phyloP scores from a whole-genome alignment of 1,284 basidiomycete genomes.

The Sphagnurus paluster region DNA sequence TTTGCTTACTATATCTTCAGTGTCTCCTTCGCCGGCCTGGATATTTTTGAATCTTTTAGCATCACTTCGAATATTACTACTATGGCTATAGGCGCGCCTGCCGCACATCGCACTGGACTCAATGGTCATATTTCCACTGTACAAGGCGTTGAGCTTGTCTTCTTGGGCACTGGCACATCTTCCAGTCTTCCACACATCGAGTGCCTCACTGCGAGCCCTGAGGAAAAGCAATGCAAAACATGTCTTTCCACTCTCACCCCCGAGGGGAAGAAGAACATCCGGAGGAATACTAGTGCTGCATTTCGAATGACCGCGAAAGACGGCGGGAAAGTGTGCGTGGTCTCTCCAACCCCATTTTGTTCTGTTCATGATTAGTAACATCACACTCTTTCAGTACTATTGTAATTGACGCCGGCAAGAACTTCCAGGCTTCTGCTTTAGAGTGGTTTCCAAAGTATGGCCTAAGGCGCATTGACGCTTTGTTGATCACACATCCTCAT shows the following conservation, averaged over 20 bases:
- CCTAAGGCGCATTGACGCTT: constrained; percentile 72
- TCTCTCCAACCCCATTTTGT: constrained; percentile 4
- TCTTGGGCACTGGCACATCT: constrained; percentile 77
- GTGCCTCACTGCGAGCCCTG: constrained; percentile 61
- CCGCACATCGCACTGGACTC: neutral
- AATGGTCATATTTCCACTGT: constrained; percentile 15
- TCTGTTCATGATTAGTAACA: neutral
- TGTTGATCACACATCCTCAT: constrained; percentile 79
- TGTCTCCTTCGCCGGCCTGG: neutral
- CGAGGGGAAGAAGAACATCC: constrained; percentile 71
- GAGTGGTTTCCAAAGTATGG: constrained; percentile 82
- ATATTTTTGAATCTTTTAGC: neutral
- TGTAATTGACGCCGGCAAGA: constrained; percentile 82
- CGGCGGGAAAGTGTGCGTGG: constrained; percentile 53
- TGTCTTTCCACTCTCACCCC: constrained; percentile 66
- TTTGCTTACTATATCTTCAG: neutral
- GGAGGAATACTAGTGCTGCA: constrained; percentile 74
- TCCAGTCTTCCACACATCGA: constrained; percentile 64
- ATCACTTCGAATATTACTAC: neutral
- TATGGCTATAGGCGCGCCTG: constrained; percentile 15
- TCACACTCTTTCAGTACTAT: constrained; percentile 49
- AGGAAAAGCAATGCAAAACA: constrained; percentile 52
- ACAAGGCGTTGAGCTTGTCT: constrained; percentile 67
- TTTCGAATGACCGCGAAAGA: constrained; percentile 53
- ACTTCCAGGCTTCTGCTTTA: constrained; percentile 71